Evolutionary conservation across 2,329 filamentous ascomycete genomes (phyloP).

Genomic region (Teratosphaeria zuluensis): DNA sequence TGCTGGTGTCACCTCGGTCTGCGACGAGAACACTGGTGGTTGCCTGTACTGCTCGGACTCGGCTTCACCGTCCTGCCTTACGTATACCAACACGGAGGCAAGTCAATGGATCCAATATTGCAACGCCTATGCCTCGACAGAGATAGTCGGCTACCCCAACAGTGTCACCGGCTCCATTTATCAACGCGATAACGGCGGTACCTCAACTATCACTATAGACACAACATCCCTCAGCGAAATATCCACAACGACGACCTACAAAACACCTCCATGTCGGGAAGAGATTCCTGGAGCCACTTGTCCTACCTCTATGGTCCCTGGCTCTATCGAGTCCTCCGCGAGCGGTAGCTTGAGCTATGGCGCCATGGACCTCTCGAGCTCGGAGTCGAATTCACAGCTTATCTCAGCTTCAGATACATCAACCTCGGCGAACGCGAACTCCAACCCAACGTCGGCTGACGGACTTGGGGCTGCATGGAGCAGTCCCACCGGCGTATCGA

Average conservation of each 20-base stretch:
- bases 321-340: too few species aligned
- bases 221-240: background rate
- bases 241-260: background rate
- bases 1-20: conserved; percentile 1
- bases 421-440: background rate
- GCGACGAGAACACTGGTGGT: conserved; percentile 11
- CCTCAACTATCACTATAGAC: background rate
- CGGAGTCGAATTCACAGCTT: background rate
- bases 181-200: background rate
- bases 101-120: conserved; percentile 5
- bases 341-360: background rate
- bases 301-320: background rate
- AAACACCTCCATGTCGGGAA: background rate
- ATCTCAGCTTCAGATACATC: background rate
- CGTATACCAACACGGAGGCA: background rate
- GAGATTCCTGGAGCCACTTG: background rate
- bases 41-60: conserved; percentile 11
- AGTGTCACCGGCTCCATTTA: background rate
- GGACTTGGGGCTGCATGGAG: background rate
- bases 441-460: background rate
- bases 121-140: background rate
- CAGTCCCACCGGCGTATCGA: background rate
- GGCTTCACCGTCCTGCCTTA: background rate
- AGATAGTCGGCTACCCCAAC: background rate
- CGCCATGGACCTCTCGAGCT: background rate